Percentiles rank a stretch among this genome's conserved stretches.
These are phyloP conservation scores for Fusarium falciforme DNA, from an alignment of 2,329 filamentous ascomycete genomes.

Conservation along the genomic window DNA sequence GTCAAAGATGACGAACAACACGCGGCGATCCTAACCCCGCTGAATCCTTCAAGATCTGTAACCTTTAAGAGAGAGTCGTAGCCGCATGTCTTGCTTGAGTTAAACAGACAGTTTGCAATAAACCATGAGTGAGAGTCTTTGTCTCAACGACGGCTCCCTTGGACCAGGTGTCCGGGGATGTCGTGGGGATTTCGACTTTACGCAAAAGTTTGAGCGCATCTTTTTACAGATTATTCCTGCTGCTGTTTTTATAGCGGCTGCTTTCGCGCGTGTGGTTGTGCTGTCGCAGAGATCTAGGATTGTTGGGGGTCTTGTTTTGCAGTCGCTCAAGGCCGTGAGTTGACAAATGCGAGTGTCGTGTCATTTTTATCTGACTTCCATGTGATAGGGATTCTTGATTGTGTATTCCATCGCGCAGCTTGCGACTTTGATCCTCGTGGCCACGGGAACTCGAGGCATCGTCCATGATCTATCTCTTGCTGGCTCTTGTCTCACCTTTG, in stretches of 20 bases:
- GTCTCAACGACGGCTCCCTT: conserved; percentile 53
- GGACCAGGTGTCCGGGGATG: conserved; percentile 60
- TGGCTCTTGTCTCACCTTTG: conserved; percentile 36
- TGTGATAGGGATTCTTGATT: conserved; percentile 36
- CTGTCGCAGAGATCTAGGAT: conserved; percentile 48
- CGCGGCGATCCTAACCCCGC: background rate
- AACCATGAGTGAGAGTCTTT: conserved; percentile 41
- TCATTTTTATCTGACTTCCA: background rate
- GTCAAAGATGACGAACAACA: background rate
- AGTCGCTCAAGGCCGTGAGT: conserved; percentile 47
- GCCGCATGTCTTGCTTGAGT: background rate
- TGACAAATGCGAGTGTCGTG: background rate
- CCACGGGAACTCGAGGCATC: conserved; percentile 22
- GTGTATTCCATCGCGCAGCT: conserved; percentile 48
- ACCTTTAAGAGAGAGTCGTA: background rate
- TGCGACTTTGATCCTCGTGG: conserved; percentile 46
- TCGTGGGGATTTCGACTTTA: conserved; percentile 63
- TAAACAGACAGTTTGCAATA: background rate
- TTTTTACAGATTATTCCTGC: conserved; percentile 59
- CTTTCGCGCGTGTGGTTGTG: conserved; percentile 47
- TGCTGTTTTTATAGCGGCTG: conserved; percentile 51
- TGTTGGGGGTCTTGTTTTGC: conserved; percentile 50
- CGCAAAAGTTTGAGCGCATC: conserved; percentile 60
- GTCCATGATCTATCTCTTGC: conserved; percentile 44
- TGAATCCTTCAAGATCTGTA: background rate